A percentile compares a stretch with the other conserved stretches of the same genome.
Evolutionary conservation across 495 filamentous ascomycete species (phyloP).

Genomic region (Penicillium lagena): DNA sequence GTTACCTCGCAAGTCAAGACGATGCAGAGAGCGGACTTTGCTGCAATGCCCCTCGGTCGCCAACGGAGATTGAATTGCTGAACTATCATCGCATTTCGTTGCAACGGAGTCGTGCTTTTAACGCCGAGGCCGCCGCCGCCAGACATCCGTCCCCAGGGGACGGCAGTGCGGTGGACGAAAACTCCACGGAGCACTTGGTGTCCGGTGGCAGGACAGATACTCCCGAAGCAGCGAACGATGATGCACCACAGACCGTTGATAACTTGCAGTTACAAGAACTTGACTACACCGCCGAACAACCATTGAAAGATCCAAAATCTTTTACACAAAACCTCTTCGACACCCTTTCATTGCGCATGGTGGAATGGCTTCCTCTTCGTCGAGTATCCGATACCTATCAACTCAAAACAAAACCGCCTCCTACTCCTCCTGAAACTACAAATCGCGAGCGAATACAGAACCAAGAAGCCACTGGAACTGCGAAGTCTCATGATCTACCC

Average conservation of each 20-base stretch:
- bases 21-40: conserved; percentile 72
- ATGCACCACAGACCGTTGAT: conserved; percentile 3
- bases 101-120: conserved; percentile 19
- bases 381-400: conserved; percentile 21
- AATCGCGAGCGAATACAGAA: conserved; percentile 6
- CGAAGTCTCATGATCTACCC: conserved; percentile 4
- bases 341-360: conserved; percentile 68
- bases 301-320: conserved; percentile 71
- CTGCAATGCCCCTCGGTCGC: conserved; percentile 39
- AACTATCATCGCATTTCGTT: conserved; percentile 23
- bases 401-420: conserved; percentile 3
- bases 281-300: conserved; percentile 33
- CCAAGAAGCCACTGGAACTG: conserved; percentile 1
- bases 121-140: conserved; percentile 11
- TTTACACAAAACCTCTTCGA: conserved; percentile 80
- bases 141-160: neutral
- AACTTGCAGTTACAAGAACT: conserved; percentile 13
- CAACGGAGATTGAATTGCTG: conserved; percentile 21
- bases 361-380: conserved; percentile 67
- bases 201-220: neutral
- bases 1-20: conserved; percentile 71
- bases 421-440: conserved; percentile 2
- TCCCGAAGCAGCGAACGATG: neutral
- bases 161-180: neutral
- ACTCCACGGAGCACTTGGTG: neutral